Conservation (phyloP, 2,329 filamentous ascomycete genomes). For the Fusarium udum region DNA sequence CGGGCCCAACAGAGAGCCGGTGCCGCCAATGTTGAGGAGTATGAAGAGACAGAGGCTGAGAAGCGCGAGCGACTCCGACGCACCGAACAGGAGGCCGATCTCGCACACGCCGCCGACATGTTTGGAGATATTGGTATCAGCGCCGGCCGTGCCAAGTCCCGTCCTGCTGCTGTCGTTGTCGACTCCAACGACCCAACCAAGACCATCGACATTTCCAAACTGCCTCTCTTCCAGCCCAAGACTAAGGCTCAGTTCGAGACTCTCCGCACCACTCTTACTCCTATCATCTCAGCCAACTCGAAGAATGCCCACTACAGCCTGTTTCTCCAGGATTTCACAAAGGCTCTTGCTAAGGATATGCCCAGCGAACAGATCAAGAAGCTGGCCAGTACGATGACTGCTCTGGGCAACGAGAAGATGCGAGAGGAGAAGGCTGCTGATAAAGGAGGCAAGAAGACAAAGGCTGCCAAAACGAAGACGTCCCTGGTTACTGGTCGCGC, state of each 20-base stretch:
- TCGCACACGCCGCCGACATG: constrained; percentile 89
- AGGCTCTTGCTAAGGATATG: constrained; percentile 86
- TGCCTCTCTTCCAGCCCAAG: constrained; percentile 88
- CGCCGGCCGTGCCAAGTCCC: constrained; percentile 72
- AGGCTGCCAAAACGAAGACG: constrained; percentile 95
- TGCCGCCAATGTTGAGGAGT: constrained; percentile 68
- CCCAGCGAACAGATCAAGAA: constrained; percentile 97
- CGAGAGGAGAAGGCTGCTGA: constrained; percentile 96
- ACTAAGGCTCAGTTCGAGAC: constrained; percentile 88
- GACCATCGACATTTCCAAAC: constrained; percentile 80
- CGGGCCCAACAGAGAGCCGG: constrained; percentile 63
- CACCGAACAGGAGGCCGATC: constrained; percentile 87
- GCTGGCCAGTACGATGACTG: constrained; percentile 86
- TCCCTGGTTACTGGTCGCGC: constrained; percentile 74
- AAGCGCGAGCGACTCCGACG: constrained; percentile 78
- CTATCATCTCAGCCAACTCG: constrained; percentile 75
- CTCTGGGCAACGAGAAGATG: constrained; percentile 96
- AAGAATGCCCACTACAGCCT: constrained; percentile 92
- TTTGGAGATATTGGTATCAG: constrained; percentile 79
- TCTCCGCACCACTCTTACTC: constrained; percentile 80
- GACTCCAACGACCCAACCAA: constrained; percentile 78
- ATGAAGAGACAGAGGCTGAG: constrained; percentile 78
- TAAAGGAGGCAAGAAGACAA: constrained; percentile 95
- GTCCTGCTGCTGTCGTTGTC: constrained; percentile 71
- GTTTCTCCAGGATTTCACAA: constrained; percentile 91